Base-by-base conservation (phyloP, 306 rosid genomes). In the Sesbania bispinosa region DNA sequence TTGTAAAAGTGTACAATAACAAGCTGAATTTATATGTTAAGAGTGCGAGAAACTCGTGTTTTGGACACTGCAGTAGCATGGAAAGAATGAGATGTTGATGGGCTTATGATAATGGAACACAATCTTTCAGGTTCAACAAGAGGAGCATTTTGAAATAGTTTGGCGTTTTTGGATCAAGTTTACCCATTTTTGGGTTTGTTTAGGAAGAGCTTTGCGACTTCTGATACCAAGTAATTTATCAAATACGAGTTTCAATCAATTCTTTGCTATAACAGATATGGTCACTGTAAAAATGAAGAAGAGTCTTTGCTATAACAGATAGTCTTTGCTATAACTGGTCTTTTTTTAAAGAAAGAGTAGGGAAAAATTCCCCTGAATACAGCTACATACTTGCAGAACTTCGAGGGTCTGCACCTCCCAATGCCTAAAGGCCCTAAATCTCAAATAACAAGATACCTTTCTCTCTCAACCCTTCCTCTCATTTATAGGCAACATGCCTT, bases 1-100 rank as follows among this genome's bases (percentile, higher is more conserved):
- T n/a, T n/a, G n/a, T n/a, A n/a, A n/a, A 68, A 33, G 18, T 32
- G 18, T 51, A 43, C 19, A 7, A 5, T 73, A 62, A 43, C 36
- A 51, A 63, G 47, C 39, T 15, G n/a, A 14, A 53, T 7, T 53
- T 73, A 32, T 24, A 36, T 74, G 20, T 32, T 20, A n/a, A 27
- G 29, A 46, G 20, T 14, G 32, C 15, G 24, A 51, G 4, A 62
- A 32, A 29, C 69, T 57, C 62, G 33, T 62, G 33, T 67, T 39
- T 62, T 74, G 79, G 64, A 13, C 65, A 38, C 32, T 79, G 85
- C 88, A 88, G 98, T 76, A 88, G 84, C 71, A 79, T 78, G 38
- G 79, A 85, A 65, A 75, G 47, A 68, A 71, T 93, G 73, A 83
- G 86, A 79, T 45, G 46, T 67, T 93, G 88, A 58, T 84, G 73